Conservation (phyloP, 768 basidiomycete species). For the Kwoniella sp. region DNA sequence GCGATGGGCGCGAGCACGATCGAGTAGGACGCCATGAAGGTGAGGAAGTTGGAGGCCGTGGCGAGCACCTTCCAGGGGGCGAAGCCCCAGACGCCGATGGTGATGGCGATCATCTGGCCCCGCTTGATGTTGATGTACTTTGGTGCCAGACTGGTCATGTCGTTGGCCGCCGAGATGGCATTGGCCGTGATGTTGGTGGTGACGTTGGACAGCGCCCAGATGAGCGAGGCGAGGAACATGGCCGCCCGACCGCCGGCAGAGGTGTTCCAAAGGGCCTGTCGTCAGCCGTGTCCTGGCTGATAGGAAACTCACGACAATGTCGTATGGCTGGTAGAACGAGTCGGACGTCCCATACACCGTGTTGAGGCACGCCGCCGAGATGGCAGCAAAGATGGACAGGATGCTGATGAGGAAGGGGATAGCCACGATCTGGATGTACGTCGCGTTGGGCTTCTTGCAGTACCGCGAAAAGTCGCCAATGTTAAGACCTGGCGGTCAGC, state of each 20-base stretch:
- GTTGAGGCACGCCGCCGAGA: slow-evolving; percentile 32
- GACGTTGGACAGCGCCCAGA: slow-evolving; percentile 36
- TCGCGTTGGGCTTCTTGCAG: slow-evolving; percentile 21
- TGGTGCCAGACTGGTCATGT: slow-evolving; percentile 38
- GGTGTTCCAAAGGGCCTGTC: slow-evolving; percentile 31
- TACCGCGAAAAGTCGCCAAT: slow-evolving; percentile 44
- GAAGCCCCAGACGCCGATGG: slow-evolving; percentile 37
- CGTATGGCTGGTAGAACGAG: slow-evolving; percentile 35
- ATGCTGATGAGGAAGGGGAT: slow-evolving; percentile 36
- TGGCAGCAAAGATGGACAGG: slow-evolving; percentile 32
- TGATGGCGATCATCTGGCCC: slow-evolving; percentile 35
- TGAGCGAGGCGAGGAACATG: slow-evolving; percentile 30
- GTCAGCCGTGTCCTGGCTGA: neutral
- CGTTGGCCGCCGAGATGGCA: slow-evolving; percentile 42
- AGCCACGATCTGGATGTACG: slow-evolving; percentile 32
- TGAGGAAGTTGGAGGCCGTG: slow-evolving; percentile 28
- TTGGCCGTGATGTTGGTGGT: slow-evolving; percentile 39
- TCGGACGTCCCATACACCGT: slow-evolving; percentile 23
- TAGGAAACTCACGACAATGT: slow-evolving; percentile 26
- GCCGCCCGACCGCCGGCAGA: slow-evolving; percentile 28
- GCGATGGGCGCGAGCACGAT: slow-evolving; percentile 44
- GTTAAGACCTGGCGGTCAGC: slow-evolving; percentile 22
- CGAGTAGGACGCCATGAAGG: slow-evolving; percentile 41
- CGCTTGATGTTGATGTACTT: slow-evolving; percentile 46
- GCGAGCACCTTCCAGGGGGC: slow-evolving; percentile 40